phyloP scores from a whole-genome alignment of 768 basidiomycete genomes.

The Pleurotus ostreatus region DNA sequence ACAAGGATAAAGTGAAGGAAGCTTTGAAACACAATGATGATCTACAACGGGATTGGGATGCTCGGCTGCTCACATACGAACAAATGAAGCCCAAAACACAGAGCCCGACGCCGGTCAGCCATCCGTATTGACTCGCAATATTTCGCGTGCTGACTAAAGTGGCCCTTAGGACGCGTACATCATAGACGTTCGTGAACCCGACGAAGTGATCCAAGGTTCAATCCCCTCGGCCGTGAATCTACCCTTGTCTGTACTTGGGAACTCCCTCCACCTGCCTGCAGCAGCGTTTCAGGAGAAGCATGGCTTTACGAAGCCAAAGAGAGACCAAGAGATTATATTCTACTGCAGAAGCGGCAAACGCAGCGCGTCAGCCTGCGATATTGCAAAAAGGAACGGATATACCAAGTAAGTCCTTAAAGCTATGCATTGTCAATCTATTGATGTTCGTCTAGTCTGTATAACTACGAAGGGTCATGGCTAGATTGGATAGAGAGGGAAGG shows the following conservation, averaged over 20 bases:
- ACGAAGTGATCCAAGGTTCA: conserved; percentile 87
- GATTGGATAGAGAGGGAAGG: conserved; percentile 68
- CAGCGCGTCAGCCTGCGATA: conserved; percentile 76
- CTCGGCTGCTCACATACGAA: conserved; percentile 69
- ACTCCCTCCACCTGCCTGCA: conserved; percentile 55
- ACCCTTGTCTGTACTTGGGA: conserved; percentile 74
- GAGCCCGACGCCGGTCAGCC: conserved; percentile 62
- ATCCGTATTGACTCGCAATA: neutral
- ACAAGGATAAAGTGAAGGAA: conserved; percentile 21
- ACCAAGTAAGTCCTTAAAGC: conserved; percentile 52
- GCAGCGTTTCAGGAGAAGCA: conserved; percentile 56
- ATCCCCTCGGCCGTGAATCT: conserved; percentile 92
- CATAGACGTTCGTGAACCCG: conserved; percentile 90
- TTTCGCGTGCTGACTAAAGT: conserved; percentile 5
- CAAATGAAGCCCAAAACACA: conserved; percentile 77
- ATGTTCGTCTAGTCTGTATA: conserved; percentile 42
- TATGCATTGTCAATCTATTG: conserved; percentile 2
- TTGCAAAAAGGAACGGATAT: conserved; percentile 78
- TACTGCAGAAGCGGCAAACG: conserved; percentile 90
- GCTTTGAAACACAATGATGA: conserved; percentile 32
- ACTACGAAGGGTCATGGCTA: conserved; percentile 86
- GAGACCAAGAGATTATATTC: conserved; percentile 74
- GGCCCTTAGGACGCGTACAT: conserved; percentile 57
- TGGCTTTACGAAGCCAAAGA: conserved; percentile 72
- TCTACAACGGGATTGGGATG: conserved; percentile 71